phyloP scores from a whole-genome alignment of 2,329 filamentous ascomycete genomes.

The Penicillium occitanis region DNA sequence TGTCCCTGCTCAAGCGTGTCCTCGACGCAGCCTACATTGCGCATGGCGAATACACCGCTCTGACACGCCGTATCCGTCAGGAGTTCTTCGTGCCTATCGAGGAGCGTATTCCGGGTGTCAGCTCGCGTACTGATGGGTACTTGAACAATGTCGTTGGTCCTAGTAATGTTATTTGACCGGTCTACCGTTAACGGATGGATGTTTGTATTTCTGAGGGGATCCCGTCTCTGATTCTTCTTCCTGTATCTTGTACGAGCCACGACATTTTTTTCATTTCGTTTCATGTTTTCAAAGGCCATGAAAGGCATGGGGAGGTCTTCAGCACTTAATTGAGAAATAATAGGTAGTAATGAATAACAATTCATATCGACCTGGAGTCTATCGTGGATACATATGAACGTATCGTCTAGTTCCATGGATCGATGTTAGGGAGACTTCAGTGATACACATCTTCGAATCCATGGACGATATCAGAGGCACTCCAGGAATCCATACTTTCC shows the following conservation, averaged over 20 bases:
- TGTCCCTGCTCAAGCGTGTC: slow-evolving; percentile 15
- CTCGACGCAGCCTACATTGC: not conserved
- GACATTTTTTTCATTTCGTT: not conserved
- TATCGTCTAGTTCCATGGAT: not conserved
- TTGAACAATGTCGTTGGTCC: slow-evolving; percentile 15
- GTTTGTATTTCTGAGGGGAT: not conserved
- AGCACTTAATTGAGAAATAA: not conserved
- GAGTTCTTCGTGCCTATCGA: slow-evolving; percentile 19
- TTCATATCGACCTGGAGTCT: not conserved
- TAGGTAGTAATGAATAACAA: not conserved
- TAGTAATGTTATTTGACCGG: slow-evolving; percentile 12
- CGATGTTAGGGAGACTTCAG: too few species aligned
- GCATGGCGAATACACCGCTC: not conserved
- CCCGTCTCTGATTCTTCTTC: not conserved
- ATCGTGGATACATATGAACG: not conserved
- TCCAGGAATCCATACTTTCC: too few species aligned
- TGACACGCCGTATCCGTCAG: slow-evolving; percentile 3
- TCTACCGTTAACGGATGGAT: not conserved
- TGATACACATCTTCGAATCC: too few species aligned
- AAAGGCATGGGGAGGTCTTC: not conserved
- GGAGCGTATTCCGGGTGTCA: slow-evolving; percentile 12
- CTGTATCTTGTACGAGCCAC: not conserved
- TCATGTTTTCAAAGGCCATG: too few species aligned
- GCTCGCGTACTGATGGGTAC: slow-evolving; percentile 10
- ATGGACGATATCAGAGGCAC: too few species aligned